Evolutionary conservation across 2,329 filamentous ascomycete genomes (phyloP).

Genomic region (Cytospora mali): DNA sequence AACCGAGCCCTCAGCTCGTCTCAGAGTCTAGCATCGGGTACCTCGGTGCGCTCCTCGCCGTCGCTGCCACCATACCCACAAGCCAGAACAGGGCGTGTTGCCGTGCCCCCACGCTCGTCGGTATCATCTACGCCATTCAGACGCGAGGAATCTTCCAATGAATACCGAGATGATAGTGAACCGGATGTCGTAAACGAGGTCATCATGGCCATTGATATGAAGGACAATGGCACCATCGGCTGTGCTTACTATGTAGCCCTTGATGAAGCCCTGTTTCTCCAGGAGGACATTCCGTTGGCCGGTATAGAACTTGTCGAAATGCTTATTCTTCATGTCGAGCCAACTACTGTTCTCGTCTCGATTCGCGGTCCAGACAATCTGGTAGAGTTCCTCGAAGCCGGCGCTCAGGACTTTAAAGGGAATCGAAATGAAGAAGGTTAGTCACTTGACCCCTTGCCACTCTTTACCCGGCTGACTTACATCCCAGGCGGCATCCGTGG

Average conservation of each 20-base stretch:
- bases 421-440: constrained; percentile 31
- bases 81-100: constrained; percentile 3
- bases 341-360: constrained; percentile 58
- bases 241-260: constrained; percentile 80
- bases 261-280: constrained; percentile 71
- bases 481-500: constrained; percentile 41
- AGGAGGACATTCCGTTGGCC: constrained; percentile 74
- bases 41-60: constrained; percentile 18
- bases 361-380: constrained; percentile 49
- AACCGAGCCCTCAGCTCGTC: not conserved
- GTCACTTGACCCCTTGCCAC: not conserved
- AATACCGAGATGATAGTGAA: constrained; percentile 27
- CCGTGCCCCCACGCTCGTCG: constrained; percentile 5
- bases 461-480: constrained; percentile 1
- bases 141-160: not conserved
- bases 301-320: constrained; percentile 71
- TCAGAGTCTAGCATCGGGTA: not conserved
- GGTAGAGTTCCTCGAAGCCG: constrained; percentile 39
- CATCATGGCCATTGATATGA: constrained; percentile 79
- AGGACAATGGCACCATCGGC: constrained; percentile 70
- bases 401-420: constrained; percentile 39
- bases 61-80: constrained; percentile 17
- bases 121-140: constrained; percentile 1
- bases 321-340: constrained; percentile 56
- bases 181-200: constrained; percentile 59